Evolutionary conservation across 768 basidiomycete species (phyloP), one percentile per base, ranked within the genome.

Genomic region (Cubamyces sp.): DNA sequence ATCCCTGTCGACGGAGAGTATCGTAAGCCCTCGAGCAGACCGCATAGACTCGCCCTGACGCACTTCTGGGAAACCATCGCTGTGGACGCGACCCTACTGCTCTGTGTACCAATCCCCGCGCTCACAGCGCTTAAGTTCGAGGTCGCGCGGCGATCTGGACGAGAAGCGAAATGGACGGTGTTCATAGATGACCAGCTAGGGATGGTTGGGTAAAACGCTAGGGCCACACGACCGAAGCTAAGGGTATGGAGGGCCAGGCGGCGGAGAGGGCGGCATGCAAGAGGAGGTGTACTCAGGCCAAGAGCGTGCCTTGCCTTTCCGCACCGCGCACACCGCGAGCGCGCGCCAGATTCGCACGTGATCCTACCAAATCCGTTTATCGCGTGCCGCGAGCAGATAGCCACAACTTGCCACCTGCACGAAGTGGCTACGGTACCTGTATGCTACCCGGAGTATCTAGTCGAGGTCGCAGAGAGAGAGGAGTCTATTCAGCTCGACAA

Each of bases 41-140:
- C 55, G 30, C 30, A 46, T 37, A 57, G 26, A 50, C 25, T 12
- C 19, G 3, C 0, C 16, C 3, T 15, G 34, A 58, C 52, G 40
- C 54, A 63, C 62, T 21, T 39, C 14, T 28, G 23, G 12, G 57
- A 30, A 15, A 26, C 47, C 53, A 51, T 64, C 14, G 47, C 4
- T 28, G 14, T 55, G 14, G 54, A 51, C 63, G 58, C 58, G 63
- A 54, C 47, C 19, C 57, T 59, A 47, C 41, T 56, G 14, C 40
- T 47, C 14, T n/a, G 56, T 12, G 19, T 43, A 41, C 48, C 54
- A 5, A 39, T 43, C 19, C 61, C 61, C 6, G 54, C 37, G 55
- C 41, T 11, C 4, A 52, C 18, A 30, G 61, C 61, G 61, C 55
- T 62, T 19, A 62, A 28, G n/a, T 26, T 16, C 19, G 21, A 0